Conservation (phyloP, 2,329 filamentous ascomycete genomes). For the Lachnellula arida region DNA sequence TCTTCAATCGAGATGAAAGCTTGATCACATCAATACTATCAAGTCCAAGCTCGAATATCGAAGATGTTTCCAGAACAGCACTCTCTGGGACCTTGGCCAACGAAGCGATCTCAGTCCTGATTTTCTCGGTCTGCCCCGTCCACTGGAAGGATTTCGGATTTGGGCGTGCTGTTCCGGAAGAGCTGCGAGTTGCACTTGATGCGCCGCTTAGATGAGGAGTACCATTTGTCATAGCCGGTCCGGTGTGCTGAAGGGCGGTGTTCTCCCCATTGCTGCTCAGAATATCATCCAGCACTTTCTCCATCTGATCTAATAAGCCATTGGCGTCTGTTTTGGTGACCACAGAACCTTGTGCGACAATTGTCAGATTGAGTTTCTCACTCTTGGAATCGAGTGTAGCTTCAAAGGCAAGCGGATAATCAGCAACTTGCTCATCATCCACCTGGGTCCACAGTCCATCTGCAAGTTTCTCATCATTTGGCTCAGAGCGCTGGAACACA, state of each 20-base stretch:
- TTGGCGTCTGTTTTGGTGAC: slow-evolving; percentile 33
- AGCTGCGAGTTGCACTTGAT: not conserved
- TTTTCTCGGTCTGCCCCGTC: slow-evolving; percentile 45
- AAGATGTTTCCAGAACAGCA: slow-evolving; percentile 52
- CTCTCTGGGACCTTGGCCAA: slow-evolving; percentile 51
- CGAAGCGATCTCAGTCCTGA: slow-evolving; percentile 59
- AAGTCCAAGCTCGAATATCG: slow-evolving; percentile 76
- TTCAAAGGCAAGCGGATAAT: slow-evolving; percentile 68
- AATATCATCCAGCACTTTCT: slow-evolving; percentile 23
- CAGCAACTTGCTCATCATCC: slow-evolving; percentile 40
- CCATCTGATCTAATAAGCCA: slow-evolving; percentile 40
- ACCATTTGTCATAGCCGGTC: not conserved
- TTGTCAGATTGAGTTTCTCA: slow-evolving; percentile 46
- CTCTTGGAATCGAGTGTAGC: slow-evolving; percentile 49
- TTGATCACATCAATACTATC: slow-evolving; percentile 93
- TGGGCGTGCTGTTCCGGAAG: not conserved
- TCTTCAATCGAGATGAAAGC: slow-evolving; percentile 66
- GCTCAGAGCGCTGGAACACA: slow-evolving; percentile 62
- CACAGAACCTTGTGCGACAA: slow-evolving; percentile 53
- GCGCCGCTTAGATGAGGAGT: not conserved
- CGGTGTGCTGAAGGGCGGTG: not conserved
- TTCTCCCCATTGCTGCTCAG: slow-evolving; percentile 15
- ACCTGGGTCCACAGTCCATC: slow-evolving; percentile 50
- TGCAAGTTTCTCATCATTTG: slow-evolving; percentile 24
- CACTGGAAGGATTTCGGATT: slow-evolving; percentile 46